Base-by-base conservation (phyloP, 1,284 basidiomycete species). In the Golubevia sp. region DNA sequence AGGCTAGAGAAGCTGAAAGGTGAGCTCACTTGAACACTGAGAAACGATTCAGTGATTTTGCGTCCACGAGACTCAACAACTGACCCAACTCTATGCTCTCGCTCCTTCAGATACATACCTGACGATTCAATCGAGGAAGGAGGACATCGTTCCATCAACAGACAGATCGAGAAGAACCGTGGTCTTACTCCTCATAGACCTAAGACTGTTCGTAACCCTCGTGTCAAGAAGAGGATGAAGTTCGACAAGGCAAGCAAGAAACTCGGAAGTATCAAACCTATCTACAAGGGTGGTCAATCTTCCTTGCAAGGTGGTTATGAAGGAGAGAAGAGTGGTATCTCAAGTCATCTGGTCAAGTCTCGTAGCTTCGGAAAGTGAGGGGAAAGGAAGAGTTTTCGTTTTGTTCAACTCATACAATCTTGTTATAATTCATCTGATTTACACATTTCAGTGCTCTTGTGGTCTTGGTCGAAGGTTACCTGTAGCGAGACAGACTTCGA, bases 241-340 rank as follows among this genome's bases (percentile, higher is more conserved):
- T 83, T 74, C 73, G 80, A 83, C 25, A 62, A 74, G 61, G 80
- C 80, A 51, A 73, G 79, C 62, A 83, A 82, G 74, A 77, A 78
- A 67, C 69, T 83, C 26, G 62, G 68, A 1, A 73, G 68, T 51
- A 71, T 71, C 49, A 72, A 76, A 55, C 74, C 80, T 3, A 74
- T 80, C n/a, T 83, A 75, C 73, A 83, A 82, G 64, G 80, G 80
- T 21, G 80, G 80, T 8, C 78, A 79, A 62, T 59, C 64, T 21
- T 67, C 62, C n/a, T 59, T 82, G 18, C 71, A 82, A 54, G 79
- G 79, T 25, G 79, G 77, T 52, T 83, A 83, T 56, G 66, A 57
- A 49, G 80, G 80, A 55, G 80, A 83, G 61, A 71, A 68, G 59
- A 75, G 72, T 6, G 80, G 80, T 71, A 83, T 83, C 58, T 76